Percentiles rank a stretch among this genome's conserved stretches.
phyloP scores from a whole-genome alignment of 352 stramenopile species.

The Globisporangium yorkense region DNA sequence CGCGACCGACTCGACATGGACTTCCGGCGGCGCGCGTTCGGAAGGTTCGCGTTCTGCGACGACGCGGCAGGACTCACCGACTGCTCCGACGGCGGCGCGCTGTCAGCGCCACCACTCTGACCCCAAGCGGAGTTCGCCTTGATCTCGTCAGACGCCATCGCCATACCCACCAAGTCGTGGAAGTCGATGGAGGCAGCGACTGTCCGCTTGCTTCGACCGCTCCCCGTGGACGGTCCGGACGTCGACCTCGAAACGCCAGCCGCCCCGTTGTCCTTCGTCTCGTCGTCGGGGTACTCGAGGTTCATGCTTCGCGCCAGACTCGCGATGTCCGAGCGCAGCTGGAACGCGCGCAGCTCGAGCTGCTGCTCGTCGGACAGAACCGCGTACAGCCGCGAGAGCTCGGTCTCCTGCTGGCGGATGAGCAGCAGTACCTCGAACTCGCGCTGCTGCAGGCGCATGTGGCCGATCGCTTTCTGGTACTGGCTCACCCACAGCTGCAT shows the following conservation, averaged over 20 bases:
- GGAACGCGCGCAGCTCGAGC: constrained; percentile 49
- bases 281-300: constrained; percentile 48
- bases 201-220: constrained; percentile 9
- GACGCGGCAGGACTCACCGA: constrained; percentile 4
- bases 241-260: constrained; percentile 5
- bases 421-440: constrained; percentile 82
- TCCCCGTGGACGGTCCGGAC: not conserved
- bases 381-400: constrained; percentile 62
- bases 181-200: constrained; percentile 33
- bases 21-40: constrained; percentile 41
- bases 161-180: constrained; percentile 40
- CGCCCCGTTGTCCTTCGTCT: constrained; percentile 9
- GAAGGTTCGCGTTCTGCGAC: constrained; percentile 21
- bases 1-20: constrained; percentile 51
- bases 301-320: constrained; percentile 71
- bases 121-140: not conserved
- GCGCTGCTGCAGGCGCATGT: constrained; percentile 84
- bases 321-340: constrained; percentile 69
- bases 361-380: constrained; percentile 55
- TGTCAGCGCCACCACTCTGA: not conserved
- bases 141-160: constrained; percentile 8
- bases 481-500: constrained; percentile 86
- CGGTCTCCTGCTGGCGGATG: constrained; percentile 75
- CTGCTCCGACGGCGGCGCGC: constrained; percentile 1
- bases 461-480: constrained; percentile 84